Base-by-base conservation (phyloP, 192 early-diverging fungal species). In the Coemansia sp. region DNA sequence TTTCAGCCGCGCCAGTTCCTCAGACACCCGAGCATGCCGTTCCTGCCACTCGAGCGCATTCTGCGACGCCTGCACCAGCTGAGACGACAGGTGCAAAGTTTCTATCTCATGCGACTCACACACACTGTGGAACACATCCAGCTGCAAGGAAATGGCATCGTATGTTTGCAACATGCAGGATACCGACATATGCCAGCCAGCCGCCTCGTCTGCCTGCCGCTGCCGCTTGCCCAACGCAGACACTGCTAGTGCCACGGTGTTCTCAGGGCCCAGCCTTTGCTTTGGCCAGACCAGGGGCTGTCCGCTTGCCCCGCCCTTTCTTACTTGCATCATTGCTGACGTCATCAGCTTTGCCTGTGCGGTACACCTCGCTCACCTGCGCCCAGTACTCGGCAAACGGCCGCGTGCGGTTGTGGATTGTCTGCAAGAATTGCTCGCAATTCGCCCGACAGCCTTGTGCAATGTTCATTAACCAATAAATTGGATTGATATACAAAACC, bases 341-440 rank as follows among this genome's bases (percentile, higher is more conserved):
- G 65, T 51, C 55, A 67, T 82, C 31, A 5, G 51, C 52, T 14
- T 44, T 44, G 15, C 40, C 40, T 8, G 60, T 71, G 40, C 79
- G 72, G 68, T 71, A 83, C 7, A 61, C 56, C 64, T 84, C 83
- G 49, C 69, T 73, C 37, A 66, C 68, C 14, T 66, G 71, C 1
- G 67, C 44, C 86, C 86, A 88, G 61, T 78, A 81, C 56, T 85
- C 84, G 38, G 63, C 61, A 54, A 88, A 85, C 8, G 84, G 68
- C 73, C 68, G 68, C 14, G 79, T 67, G 55, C 74, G 70, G 60
- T 28, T 81, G 67, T 68, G 73, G 57, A 81, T 76, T 5, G 68
- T 76, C 66, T 81, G 79, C 66, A 76, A 18, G 37, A 81, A 82
- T 62, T 77, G 74, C 75, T 74, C 66, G 11, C 74, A 68, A 60